A percentile compares a stretch with the other conserved stretches of the same genome.
Evolutionary conservation across 306 rosid genomes (phyloP).

Genomic region (Erythrophleum fordii): DNA sequence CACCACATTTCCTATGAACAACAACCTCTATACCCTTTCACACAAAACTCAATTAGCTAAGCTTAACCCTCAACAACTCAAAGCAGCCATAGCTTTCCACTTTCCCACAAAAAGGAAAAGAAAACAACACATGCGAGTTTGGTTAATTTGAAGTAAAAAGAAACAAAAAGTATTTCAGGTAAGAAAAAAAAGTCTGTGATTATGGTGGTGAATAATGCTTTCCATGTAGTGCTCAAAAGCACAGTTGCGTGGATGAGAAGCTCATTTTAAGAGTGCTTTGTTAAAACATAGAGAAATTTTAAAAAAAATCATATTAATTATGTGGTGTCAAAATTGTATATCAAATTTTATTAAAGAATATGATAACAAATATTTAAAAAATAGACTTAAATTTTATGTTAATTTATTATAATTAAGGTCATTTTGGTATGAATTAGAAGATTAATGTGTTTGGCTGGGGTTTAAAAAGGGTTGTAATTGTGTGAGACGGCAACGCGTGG

Average conservation of each 20-base stretch:
- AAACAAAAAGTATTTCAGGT: no score
- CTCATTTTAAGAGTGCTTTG: constrained; percentile 9
- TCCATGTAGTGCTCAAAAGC: background rate
- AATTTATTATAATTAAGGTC: background rate
- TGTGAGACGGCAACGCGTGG: constrained; percentile 26
- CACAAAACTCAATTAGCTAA: no score
- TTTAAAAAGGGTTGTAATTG: background rate
- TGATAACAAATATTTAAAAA: no score
- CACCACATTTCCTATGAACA: no score
- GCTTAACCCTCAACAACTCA: constrained; percentile 9
- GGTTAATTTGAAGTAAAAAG: background rate
- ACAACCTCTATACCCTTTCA: no score
- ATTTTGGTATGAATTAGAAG: background rate
- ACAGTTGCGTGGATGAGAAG: constrained; percentile 22
- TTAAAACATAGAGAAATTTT: no score
- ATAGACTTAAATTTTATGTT: no score
- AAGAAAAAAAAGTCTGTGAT: background rate
- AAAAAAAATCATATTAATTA: no score
- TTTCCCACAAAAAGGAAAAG: background rate
- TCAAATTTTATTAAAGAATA: no score
- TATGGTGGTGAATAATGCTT: background rate
- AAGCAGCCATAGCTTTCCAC: background rate
- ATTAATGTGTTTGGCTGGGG: constrained; percentile 29
- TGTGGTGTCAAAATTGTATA: no score
- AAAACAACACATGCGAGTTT: background rate